Conservation (phyloP, 2,329 filamentous ascomycete species). For the Fusarium sambucinum region DNA sequence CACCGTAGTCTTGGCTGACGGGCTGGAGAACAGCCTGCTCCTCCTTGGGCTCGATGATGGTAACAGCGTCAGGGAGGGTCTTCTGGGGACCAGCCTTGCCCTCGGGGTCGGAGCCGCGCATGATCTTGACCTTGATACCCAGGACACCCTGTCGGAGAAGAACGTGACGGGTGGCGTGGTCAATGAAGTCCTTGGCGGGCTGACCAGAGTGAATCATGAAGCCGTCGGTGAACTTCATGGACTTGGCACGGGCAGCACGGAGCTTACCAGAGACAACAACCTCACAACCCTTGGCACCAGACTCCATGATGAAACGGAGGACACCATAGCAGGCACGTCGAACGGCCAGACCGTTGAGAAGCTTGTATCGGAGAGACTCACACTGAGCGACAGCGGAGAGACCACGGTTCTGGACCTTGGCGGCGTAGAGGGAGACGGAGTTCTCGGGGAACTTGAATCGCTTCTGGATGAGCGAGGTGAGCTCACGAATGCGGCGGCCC, state of each 20-base stretch:
- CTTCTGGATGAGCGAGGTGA: constrained; percentile 99
- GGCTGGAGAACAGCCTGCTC: constrained; percentile 95
- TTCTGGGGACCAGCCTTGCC: constrained; percentile 98
- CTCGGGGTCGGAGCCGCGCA: constrained; percentile 99
- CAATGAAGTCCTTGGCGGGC: constrained; percentile 99
- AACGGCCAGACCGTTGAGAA: constrained; percentile 99
- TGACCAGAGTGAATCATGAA: constrained; percentile 99
- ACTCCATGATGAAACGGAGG: constrained; percentile 99
- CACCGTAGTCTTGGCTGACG: constrained; percentile 98
- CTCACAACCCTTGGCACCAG: constrained; percentile 99
- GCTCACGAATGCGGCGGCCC: constrained; percentile 99
- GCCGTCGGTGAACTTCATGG: constrained; percentile 99
- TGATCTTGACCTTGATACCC: constrained; percentile 99
- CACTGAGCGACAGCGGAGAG: constrained; percentile 99
- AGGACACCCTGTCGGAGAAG: constrained; percentile 99
- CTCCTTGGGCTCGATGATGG: constrained; percentile 99
- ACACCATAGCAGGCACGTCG: constrained; percentile 99
- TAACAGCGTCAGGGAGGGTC: constrained; percentile 97
- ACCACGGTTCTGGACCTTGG: constrained; percentile 99
- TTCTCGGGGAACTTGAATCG: constrained; percentile 99
- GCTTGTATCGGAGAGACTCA: constrained; percentile 99
- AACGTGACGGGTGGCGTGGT: constrained; percentile 97
- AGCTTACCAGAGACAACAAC: constrained; percentile 99
- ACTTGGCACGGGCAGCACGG: constrained; percentile 98
- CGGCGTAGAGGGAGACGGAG: constrained; percentile 99